These are phyloP conservation scores for Hexamita inflata DNA, from an alignment of 208 protist genomes.

Conservation along the genomic window DNA sequence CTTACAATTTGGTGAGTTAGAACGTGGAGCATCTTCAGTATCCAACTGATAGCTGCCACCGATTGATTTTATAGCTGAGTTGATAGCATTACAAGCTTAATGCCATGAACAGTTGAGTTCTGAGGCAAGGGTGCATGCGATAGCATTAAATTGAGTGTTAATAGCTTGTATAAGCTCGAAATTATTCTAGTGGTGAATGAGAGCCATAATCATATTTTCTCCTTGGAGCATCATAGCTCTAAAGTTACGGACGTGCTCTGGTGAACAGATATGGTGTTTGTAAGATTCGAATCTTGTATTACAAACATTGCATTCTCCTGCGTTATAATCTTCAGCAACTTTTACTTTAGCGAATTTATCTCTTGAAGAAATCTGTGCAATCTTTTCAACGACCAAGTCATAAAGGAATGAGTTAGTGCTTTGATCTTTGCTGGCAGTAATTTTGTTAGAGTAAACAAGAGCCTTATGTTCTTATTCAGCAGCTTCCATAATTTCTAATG, in stretches of 20 bases:
- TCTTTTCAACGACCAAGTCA: too few species aligned
- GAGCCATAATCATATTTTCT: neutral
- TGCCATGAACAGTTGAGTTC: neutral
- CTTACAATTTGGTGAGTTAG: constrained; percentile 10
- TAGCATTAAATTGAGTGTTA: neutral
- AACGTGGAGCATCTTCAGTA: constrained; percentile 10
- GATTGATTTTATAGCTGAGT: neutral
- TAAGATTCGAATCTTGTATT: constrained; percentile 11
- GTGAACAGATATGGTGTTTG: neutral
- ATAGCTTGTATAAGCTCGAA: constrained; percentile 7
- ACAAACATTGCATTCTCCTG: constrained; percentile 18
- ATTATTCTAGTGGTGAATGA: neutral
- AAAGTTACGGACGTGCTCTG: neutral
- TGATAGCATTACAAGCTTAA: neutral
- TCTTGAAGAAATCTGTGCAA: constrained; percentile 11
- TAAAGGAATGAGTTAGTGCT: neutral
- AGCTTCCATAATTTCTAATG: neutral
- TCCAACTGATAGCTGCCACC: neutral
- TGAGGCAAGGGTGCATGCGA: neutral
- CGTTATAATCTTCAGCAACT: constrained; percentile 13
- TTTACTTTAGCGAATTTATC: neutral
- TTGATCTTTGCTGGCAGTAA: neutral
- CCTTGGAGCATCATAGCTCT: neutral
- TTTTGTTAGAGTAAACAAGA: neutral
- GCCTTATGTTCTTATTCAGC: neutral